phyloP scores from a whole-genome alignment of 2,329 filamentous ascomycete genomes.

The Dothideomycetidae sp. region DNA sequence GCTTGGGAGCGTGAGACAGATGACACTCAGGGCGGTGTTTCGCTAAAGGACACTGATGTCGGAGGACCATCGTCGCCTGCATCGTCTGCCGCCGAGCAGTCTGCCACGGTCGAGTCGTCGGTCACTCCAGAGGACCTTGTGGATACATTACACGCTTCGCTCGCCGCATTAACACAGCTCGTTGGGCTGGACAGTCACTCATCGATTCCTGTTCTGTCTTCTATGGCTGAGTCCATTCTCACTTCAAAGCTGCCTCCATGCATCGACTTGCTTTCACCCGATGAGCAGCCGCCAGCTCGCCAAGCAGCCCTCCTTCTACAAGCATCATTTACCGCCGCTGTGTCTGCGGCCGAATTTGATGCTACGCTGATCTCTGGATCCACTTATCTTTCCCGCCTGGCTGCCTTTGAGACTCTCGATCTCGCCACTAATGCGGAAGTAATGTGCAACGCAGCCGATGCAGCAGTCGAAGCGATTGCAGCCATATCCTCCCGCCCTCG shows the following conservation, averaged over 20 bases:
- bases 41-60: slow-evolving; percentile 17
- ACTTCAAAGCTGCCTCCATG: slow-evolving; percentile 41
- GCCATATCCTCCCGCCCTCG: background rate
- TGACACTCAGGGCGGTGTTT: slow-evolving; percentile 9
- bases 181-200: slow-evolving; percentile 37
- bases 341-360: slow-evolving; percentile 44
- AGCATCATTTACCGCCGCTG: slow-evolving; percentile 42
- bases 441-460: slow-evolving; percentile 42
- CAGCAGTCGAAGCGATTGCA: slow-evolving; percentile 38
- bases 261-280: slow-evolving; percentile 25
- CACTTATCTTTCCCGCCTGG: slow-evolving; percentile 37
- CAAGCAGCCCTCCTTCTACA: slow-evolving; percentile 31
- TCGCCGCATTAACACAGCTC: slow-evolving; percentile 33
- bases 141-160: slow-evolving; percentile 52
- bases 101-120: slow-evolving; percentile 52
- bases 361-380: slow-evolving; percentile 34
- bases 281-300: slow-evolving; percentile 13
- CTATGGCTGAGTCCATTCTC: slow-evolving; percentile 43
- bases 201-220: slow-evolving; percentile 37
- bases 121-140: slow-evolving; percentile 50
- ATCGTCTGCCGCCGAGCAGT: slow-evolving; percentile 38
- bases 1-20: slow-evolving; percentile 22
- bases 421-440: slow-evolving; percentile 31
- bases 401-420: slow-evolving; percentile 22
- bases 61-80: slow-evolving; percentile 6